Base-by-base conservation (phyloP, 257 asterid genomes). In the Solanum etuberosum region DNA sequence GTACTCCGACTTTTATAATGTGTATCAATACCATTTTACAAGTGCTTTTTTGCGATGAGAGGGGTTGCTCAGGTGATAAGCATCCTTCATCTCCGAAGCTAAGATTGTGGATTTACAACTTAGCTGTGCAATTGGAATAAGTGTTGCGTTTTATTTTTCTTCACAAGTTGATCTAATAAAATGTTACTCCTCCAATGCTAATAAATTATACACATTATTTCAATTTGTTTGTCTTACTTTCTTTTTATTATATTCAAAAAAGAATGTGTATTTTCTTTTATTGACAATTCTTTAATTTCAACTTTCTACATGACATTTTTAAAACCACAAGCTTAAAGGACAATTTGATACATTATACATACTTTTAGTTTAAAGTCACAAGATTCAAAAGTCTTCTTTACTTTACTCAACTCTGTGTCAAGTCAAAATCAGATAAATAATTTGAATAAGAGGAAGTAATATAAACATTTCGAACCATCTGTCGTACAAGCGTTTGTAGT, bases 401-500 rank as follows among this genome's bases (percentile, higher is more conserved):
- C 4, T 12, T 25, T 65, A 12, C 12, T 65, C 8, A 27, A 63
- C 4, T 63, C 1, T 11, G 18, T 10, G 13, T 15, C 12, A 31
- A 20, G 25, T 48, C 2, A 57, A 3, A 54, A 57, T 20, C 65
- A 51, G 9, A 51, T 6, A 51, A 51, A 51, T 16, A 51, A 51
- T 16, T 51, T 20, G 65, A 57, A 16, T 51, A 12, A 14, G 59
- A 14, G 2, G 0, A 54, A 6, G 0, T 54, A 51, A 16, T 5
- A 16, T 6, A 51, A 6, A 51, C 2, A 3, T 54, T 54, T 20
- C 25, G 23, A 16, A 43, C 54, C 18, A 1, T 43, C 18, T 13
- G 18, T 43, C 18, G 4, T 2, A 43, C 54, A 2, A 34, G 73
- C 73, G 93, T 95, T 87, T 95, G 97, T 94, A 94, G 98, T 95